These are phyloP conservation scores for Fomitopsis betulina DNA, from an alignment of 1,284 basidiomycete species.

Conservation along the genomic window DNA sequence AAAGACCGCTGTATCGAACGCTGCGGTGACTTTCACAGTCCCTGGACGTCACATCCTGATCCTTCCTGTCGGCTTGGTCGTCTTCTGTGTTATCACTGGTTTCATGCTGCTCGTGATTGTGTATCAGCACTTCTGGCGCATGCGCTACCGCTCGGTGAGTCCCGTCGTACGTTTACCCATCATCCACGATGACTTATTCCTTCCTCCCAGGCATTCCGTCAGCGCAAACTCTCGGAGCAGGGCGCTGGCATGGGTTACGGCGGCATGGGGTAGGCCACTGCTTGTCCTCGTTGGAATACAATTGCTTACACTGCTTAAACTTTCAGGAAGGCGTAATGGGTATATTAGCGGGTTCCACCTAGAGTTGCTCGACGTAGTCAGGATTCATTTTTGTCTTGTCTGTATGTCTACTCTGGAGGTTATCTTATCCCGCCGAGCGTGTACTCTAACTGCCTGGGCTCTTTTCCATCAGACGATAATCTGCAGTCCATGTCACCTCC, in stretches of 20 bases:
- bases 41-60: constrained; percentile 72
- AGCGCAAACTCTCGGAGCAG: constrained; percentile 66
- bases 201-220: constrained; percentile 60
- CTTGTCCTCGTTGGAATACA: background rate
- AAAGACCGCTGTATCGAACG: constrained; percentile 32
- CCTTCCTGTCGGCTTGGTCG: constrained; percentile 73
- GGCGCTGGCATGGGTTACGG: constrained; percentile 59
- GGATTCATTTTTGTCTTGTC: background rate
- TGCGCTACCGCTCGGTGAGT: constrained; percentile 74
- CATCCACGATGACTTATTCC: background rate
- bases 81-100: constrained; percentile 78
- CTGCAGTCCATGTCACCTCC: background rate
- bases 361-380: constrained; percentile 1
- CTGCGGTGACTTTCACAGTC: constrained; percentile 49
- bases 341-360: constrained; percentile 4
- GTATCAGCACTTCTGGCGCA: constrained; percentile 77
- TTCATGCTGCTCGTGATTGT: constrained; percentile 76
- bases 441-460: constrained; percentile 2
- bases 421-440: background rate
- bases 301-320: background rate
- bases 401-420: background rate
- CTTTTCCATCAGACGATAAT: background rate
- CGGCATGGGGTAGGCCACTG: constrained; percentile 46
- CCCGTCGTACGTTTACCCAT: background rate
- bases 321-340: constrained; percentile 18